Conservation (phyloP, 1,284 basidiomycete species). For the Fistulina hepatica region DNA sequence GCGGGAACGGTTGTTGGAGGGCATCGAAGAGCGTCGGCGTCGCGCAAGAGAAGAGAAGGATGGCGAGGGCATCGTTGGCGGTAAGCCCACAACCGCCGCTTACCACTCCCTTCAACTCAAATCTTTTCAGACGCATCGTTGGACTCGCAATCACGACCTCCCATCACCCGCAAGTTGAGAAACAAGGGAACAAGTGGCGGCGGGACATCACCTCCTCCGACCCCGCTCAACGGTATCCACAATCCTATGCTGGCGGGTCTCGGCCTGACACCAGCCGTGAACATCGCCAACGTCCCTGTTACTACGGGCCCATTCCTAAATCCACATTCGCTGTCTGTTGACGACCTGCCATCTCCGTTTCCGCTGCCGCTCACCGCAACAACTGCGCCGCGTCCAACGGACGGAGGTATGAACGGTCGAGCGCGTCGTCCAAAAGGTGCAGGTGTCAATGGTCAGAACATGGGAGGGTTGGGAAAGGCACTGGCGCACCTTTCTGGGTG, state of each 20-base stretch:
- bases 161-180: conserved; percentile 68
- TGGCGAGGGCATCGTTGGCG: conserved; percentile 59
- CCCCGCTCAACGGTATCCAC: conserved; percentile 33
- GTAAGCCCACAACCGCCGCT: too few species aligned
- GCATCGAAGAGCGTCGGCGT: conserved; percentile 66
- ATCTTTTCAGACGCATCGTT: conserved; percentile 57
- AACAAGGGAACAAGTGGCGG: conserved; percentile 42
- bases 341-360: conserved; percentile 74
- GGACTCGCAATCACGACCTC: conserved; percentile 64
- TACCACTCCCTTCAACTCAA: too few species aligned
- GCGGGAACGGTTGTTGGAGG: conserved; percentile 64
- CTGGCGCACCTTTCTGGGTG: conserved; percentile 36
- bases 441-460: conserved; percentile 26
- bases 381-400: conserved; percentile 27
- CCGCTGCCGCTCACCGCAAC: conserved; percentile 51
- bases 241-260: conserved; percentile 25
- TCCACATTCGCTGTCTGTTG: conserved; percentile 68
- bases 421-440: conserved; percentile 48
- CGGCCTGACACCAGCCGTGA: conserved; percentile 20
- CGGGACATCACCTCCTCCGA: conserved; percentile 52
- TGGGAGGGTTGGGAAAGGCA: conserved; percentile 53
- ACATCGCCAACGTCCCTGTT: conserved; percentile 38
- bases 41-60: conserved; percentile 74
- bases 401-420: conserved; percentile 30
- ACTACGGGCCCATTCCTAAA: conserved; percentile 59